phyloP scores from a whole-genome alignment of 805 yeast species.

The Yamadazyma scolyti region DNA sequence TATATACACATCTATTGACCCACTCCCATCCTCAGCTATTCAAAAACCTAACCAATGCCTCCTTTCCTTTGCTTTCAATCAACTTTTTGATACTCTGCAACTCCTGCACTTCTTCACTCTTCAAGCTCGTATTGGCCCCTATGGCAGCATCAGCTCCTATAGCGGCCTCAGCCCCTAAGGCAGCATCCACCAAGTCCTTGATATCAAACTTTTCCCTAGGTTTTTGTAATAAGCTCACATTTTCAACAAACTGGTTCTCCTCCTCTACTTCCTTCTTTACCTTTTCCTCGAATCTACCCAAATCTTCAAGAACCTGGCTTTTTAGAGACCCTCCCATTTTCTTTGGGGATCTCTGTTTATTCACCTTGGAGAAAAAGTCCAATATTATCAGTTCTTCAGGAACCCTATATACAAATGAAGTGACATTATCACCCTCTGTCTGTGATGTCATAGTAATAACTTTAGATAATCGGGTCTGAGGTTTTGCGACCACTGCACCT shows the following conservation, averaged over 20 bases:
- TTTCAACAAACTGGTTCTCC: constrained; percentile 9
- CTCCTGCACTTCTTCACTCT: constrained; percentile 45
- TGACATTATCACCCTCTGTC: constrained; percentile 10
- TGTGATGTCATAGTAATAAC: constrained; percentile 17
- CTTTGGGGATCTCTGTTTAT: constrained; percentile 18
- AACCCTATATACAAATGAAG: constrained; percentile 54
- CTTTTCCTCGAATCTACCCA: constrained; percentile 22
- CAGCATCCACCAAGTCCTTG: constrained; percentile 44
- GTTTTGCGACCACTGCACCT: constrained; percentile 18
- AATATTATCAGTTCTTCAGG: constrained; percentile 66
- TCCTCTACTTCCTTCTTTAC: constrained; percentile 2
- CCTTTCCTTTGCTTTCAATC: constrained; percentile 67
- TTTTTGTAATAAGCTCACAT: constrained; percentile 2
- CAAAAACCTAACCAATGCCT: constrained; percentile 58
- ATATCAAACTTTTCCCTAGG: constrained; percentile 36
- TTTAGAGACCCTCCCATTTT: constrained; percentile 6
- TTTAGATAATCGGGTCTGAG: constrained; percentile 13
- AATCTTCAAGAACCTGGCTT: constrained; percentile 18
- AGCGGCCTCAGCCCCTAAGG: constrained; percentile 17
- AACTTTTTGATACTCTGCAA: constrained; percentile 55
- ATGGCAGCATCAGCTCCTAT: not conserved
- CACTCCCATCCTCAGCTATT: constrained; percentile 4
- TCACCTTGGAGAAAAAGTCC: constrained; percentile 61
- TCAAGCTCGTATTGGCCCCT: no score
- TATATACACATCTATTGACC: no score